These are phyloP conservation scores for Diplocarpon rosae DNA, from an alignment of 2,329 filamentous ascomycete species.

Conservation along the genomic window DNA sequence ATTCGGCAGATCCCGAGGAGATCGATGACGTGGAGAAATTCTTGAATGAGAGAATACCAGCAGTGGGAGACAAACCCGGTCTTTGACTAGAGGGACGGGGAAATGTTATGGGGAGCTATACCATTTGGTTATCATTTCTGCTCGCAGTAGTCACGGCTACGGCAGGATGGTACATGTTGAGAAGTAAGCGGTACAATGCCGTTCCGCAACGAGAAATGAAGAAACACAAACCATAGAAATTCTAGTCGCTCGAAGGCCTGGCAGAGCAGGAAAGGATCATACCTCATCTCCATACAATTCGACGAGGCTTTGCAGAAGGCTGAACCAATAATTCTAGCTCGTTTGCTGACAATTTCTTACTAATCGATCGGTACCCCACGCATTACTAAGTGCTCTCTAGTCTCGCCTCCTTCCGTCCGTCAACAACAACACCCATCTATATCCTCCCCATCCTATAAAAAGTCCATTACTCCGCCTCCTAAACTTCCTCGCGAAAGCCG, in stretches of 20 bases:
- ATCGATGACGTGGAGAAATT: constrained; percentile 68
- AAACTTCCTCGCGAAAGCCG: not conserved
- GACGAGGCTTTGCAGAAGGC: not conserved
- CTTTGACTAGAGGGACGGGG: constrained; percentile 5
- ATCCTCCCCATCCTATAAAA: not conserved
- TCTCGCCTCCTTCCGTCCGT: not conserved
- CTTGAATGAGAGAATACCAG: constrained; percentile 36
- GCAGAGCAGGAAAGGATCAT: not conserved
- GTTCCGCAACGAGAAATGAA: not conserved
- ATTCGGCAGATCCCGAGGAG: constrained; percentile 68
- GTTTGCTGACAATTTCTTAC: not conserved
- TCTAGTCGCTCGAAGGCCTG: not conserved
- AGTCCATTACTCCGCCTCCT: not conserved
- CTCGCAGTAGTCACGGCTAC: constrained; percentile 1
- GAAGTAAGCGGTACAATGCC: not conserved
- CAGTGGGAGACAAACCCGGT: constrained; percentile 27
- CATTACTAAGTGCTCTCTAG: not conserved
- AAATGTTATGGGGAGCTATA: not conserved
- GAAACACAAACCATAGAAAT: not conserved
- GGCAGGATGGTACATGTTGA: constrained; percentile 3
- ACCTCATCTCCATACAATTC: not conserved
- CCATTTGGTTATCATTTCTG: constrained; percentile 1
- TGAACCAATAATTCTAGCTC: not conserved
- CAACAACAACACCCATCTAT: not conserved
- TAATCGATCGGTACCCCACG: not conserved